phyloP scores from a whole-genome alignment of 345 rosid genomes.

The Rhodamnia argentea region DNA sequence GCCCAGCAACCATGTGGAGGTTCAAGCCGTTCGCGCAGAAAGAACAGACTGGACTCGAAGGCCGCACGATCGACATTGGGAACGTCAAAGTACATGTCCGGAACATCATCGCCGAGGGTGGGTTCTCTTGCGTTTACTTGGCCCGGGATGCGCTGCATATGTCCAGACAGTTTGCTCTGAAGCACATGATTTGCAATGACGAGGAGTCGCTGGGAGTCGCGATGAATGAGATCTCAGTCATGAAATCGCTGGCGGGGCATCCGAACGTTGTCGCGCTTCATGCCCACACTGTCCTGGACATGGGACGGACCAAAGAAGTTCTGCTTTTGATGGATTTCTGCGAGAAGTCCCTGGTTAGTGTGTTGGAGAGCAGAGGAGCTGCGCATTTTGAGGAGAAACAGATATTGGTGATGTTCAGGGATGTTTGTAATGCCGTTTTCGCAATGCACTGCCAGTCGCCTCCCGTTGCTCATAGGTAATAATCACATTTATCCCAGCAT shows the following conservation, averaged over 20 bases:
- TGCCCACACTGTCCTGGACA: conserved; percentile 64
- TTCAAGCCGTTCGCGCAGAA: conserved; percentile 79
- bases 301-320: conserved; percentile 93
- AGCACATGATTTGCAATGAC: conserved; percentile 91
- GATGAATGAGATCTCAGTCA: conserved; percentile 70
- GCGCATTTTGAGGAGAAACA: conserved; percentile 87
- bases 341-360: conserved; percentile 75
- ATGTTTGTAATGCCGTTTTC: conserved; percentile 88
- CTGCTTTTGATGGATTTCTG: conserved; percentile 90
- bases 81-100: conserved; percentile 68
- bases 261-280: conserved; percentile 70
- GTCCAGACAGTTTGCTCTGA: conserved; percentile 85
- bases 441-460: conserved; percentile 94
- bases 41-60: conserved; percentile 85
- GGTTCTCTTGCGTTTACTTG: conserved; percentile 87
- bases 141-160: conserved; percentile 60
- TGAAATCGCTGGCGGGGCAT: conserved; percentile 83
- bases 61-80: conserved; percentile 73
- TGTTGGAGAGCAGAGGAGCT: conserved; percentile 74
- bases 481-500: neutral
- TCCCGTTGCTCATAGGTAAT: conserved; percentile 87
- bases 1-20: conserved; percentile 65
- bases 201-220: conserved; percentile 70
- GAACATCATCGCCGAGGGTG: conserved; percentile 83
- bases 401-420: conserved; percentile 63